These are phyloP conservation scores for Metschnikowia noctiluminum DNA, from an alignment of 805 yeast species.

Conservation along the genomic window DNA sequence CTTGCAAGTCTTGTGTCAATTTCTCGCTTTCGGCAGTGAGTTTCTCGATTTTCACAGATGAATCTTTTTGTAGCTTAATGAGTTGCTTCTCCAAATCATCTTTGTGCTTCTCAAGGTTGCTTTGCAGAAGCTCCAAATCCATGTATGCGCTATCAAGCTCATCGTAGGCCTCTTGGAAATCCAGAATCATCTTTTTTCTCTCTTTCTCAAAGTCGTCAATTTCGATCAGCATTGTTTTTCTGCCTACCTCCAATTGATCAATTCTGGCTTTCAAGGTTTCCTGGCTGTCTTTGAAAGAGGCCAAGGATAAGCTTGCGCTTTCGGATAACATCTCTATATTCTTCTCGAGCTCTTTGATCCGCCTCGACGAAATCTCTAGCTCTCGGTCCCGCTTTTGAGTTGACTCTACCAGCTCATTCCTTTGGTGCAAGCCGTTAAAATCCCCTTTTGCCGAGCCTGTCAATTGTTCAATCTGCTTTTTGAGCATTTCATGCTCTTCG, in stretches of 20 bases:
- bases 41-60: constrained; percentile 5
- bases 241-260: constrained; percentile 23
- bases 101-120: constrained; percentile 14
- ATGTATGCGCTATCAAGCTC: constrained; percentile 16
- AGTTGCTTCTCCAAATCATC: constrained; percentile 14
- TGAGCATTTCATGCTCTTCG: neutral
- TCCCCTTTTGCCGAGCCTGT: too few species aligned
- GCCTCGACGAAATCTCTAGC: constrained; percentile 4
- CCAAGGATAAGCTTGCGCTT: constrained; percentile 11
- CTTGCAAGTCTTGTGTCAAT: constrained; percentile 5
- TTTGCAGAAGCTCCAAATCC: constrained; percentile 14
- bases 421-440: neutral
- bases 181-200: constrained; percentile 21
- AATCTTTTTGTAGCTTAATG: constrained; percentile 9
- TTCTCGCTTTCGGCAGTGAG: constrained; percentile 10
- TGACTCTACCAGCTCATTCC: neutral
- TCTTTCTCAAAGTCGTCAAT: constrained; percentile 22
- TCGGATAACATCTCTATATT: constrained; percentile 16
- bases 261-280: constrained; percentile 11
- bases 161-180: constrained; percentile 19
- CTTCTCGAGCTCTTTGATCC: constrained; percentile 14
- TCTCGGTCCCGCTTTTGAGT: constrained; percentile 1
- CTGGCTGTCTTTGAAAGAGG: constrained; percentile 9
- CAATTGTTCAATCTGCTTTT: neutral
- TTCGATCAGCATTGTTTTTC: constrained; percentile 20